A percentile compares a stretch with the other conserved stretches of the same genome.
These are phyloP conservation scores for peach (Prunus persica) DNA, from an alignment of 306 rosid species.

Conservation along the genomic window Prunus_persica_NCBIv2 NC_034014.1:29276501-29277000, in stretches of 20 bases:
- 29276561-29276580: neutral
- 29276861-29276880: neutral
- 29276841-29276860: slow-evolving; percentile 1
- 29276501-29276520: too few relatives aligned
- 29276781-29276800: slow-evolving; percentile 2
- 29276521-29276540: too few relatives aligned
- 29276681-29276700: neutral
- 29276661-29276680: too few relatives aligned
- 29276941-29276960: neutral
- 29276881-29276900: slow-evolving; percentile 14
- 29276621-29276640: too few relatives aligned
- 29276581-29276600: neutral
- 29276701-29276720: neutral
- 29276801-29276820: neutral
- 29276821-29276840: neutral
- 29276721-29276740: slow-evolving; percentile 2
- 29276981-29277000: slow-evolving; percentile 7
- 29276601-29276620: neutral
- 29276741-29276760: neutral
- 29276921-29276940: slow-evolving; percentile 1
- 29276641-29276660: too few relatives aligned
- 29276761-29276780: neutral
- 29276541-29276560: too few relatives aligned
- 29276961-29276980: slow-evolving; percentile 10
- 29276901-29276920: slow-evolving; percentile 5